Evolutionary conservation across 768 basidiomycete genomes (phyloP), one percentile per base, ranked within the genome.

Genomic region (Hydnum rufescens): DNA sequence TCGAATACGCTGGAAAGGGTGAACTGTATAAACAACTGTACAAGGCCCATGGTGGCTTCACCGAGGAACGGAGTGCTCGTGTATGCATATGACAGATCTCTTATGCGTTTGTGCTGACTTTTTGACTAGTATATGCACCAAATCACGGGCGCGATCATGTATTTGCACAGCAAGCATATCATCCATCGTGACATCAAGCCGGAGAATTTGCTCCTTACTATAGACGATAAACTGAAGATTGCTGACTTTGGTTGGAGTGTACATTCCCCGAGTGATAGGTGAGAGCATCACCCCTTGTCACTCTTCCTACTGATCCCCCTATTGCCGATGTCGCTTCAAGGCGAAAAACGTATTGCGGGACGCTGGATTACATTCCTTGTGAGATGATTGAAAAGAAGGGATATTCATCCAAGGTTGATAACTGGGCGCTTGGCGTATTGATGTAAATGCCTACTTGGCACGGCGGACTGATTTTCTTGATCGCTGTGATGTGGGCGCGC

Each of bases 171-270:
- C 51, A 99, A 97, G 62, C 92, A 97, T 61, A 89, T 99, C 61
- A 99, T 97, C 50, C 95, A 99, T 64, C 78, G 95, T 30, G 95
- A 99, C 61, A 99, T 99, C 69, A 99, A 99, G 66, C 95, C 95
- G 0, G 93, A 99, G 68, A 99, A 99, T 64, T 66, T 99, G 49
- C 73, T 99, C 30, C 70, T 97, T 8, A 92, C 90, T 6, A 76
- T 97, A 60, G 87, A 90, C 59, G 93, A 93, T 36, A 93, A 97
- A 63, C 70, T 99, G 60, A 97, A 99, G 72, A 93, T 99, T 56
- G 95, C 80, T 2, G 93, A 97, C 65, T 97, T 97, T 65, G 95
- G 95, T 5, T 99, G 95, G 93, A 88, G 82, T 60, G 89, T 95
- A 4, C 93, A 97, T 63, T 92, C 92, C 0, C 92, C 93, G 0